Evolutionary conservation across 371 early-diverging fungal genomes (phyloP), one percentile per base, ranked within the genome.

Genomic region (Batrachochytrium dendrobatidis): DNA sequence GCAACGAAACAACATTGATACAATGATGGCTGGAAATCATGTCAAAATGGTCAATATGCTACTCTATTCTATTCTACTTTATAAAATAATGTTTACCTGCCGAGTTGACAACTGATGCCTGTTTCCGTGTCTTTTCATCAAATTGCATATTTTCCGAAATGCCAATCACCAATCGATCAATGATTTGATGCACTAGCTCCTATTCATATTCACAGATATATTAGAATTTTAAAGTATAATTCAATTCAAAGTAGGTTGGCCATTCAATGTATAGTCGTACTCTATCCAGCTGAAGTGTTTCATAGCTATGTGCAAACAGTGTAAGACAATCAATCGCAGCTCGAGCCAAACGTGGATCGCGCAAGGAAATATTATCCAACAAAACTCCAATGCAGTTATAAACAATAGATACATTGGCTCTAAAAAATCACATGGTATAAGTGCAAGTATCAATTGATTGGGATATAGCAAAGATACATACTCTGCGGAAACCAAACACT

Each of bases 301-400:
- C 17, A 25, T 49, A 26, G 55, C 83, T 77, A 35, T 83, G 77
- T 1, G 89, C 84, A 45, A 89, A 69, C 0, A 84, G 64, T 22
- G 72, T 75, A n/a, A 90, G 65, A 30, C 87, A 83, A 62, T 88
- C 87, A 8, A 80, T 73, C 1, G 85, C 83, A 8, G 83, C 80
- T 58, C 79, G 76, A 1, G 88, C 83, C 30, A 85, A 71, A 2
- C 81, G 67, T 1, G 83, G 60, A 49, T 80, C 81, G 35, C 74
- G 72, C 75, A 80, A 77, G 45, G 86, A 84, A 45, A 91, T 67
- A 53, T 87, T 84, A 60, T 86, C 83, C 26, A 87, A 65, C n/a
- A 91, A 60, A 7, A 59, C 43, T 44, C 63, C 69, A 18, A 91
- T 62, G 52, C 84, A 76, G 60, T 86, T 86, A 46, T 82, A 64